Evolutionary conservation across 129 eudicot species (phyloP).

Genomic region (Glebionis coronaria): DNA sequence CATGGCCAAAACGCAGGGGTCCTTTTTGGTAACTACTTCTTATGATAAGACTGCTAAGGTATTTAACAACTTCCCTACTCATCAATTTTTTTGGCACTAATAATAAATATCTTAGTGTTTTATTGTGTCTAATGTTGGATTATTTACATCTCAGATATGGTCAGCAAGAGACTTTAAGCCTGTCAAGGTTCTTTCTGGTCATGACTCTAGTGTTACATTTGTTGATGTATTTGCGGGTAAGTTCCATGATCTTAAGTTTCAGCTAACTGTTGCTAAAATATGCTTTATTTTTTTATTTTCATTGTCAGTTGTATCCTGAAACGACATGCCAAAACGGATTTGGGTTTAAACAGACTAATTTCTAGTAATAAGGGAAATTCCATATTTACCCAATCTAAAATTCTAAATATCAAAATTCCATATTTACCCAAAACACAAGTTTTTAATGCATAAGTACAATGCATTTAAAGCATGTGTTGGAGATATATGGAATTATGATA

Average conservation of each 20-base stretch:
- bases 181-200: constrained; percentile 91
- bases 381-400: no score
- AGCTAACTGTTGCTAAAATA: background rate
- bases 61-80: no score
- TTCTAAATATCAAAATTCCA: no score
- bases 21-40: constrained; percentile 87
- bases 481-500: no score
- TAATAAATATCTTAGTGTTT: background rate
- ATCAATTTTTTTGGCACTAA: background rate
- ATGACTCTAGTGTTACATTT: constrained; percentile 79
- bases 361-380: no score
- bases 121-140: constrained; percentile 4
- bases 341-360: background rate
- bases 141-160: constrained; percentile 63
- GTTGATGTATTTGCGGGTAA: constrained; percentile 76
- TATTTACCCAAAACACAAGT: no score
- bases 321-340: background rate
- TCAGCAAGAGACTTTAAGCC: constrained; percentile 89
- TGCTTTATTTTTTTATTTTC: background rate
- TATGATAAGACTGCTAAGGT: constrained; percentile 98
- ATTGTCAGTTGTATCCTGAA: no score
- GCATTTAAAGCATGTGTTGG: no score
- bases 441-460: no score
- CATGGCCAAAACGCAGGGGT: no score
- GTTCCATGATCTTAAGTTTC: background rate